Conservation (phyloP, 2,329 filamentous ascomycete genomes). For the Paracamarosporium sp. region DNA sequence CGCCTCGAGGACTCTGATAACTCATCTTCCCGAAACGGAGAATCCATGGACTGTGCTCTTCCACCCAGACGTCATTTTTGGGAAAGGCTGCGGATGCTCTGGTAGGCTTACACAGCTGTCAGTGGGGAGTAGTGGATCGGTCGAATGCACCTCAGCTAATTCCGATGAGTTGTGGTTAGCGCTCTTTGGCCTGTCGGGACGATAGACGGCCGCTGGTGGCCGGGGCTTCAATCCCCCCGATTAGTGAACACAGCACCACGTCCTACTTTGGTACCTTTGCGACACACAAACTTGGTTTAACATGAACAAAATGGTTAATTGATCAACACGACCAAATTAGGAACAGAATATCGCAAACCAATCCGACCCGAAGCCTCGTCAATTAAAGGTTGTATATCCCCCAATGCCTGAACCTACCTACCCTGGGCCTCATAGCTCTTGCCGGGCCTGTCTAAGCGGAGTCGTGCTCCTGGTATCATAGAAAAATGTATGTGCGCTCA, state of each 20-base stretch:
- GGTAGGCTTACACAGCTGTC: too few species aligned
- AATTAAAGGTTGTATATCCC: slow-evolving; percentile 10
- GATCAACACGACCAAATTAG: background rate
- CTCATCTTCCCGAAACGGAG: background rate
- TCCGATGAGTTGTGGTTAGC: background rate
- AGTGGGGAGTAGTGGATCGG: too few species aligned
- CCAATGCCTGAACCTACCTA: slow-evolving; percentile 6
- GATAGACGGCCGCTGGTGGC: background rate
- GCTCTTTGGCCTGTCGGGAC: background rate
- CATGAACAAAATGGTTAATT: background rate
- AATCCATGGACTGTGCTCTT: background rate
- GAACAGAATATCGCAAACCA: background rate
- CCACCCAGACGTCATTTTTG: background rate
- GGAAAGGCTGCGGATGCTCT: too few species aligned
- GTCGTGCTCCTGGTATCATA: slow-evolving; percentile 6
- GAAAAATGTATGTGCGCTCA: background rate
- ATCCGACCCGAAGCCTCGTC: slow-evolving; percentile 1
- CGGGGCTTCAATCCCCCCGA: background rate
- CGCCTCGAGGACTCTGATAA: background rate
- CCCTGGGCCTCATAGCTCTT: background rate
- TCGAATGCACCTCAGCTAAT: too few species aligned
- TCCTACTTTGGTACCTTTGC: too few species aligned
- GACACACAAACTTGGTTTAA: background rate
- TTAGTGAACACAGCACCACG: background rate
- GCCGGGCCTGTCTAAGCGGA: background rate